Conservation (phyloP, 2,329 filamentous ascomycete species). For the Trichophyton mentagrophytes region DNA sequence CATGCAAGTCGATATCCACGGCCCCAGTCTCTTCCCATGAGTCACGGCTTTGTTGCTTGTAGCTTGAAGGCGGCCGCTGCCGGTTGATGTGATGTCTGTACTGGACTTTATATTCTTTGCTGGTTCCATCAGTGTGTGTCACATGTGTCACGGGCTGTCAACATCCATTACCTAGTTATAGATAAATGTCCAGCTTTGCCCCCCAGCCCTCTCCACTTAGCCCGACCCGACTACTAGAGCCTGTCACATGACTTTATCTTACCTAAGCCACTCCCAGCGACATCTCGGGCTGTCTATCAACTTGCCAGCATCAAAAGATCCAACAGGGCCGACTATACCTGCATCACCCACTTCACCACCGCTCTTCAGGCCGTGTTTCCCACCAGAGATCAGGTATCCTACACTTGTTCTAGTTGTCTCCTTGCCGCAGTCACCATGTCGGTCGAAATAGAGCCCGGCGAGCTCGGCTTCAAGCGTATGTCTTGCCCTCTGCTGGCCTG, state of each 20-base stretch:
- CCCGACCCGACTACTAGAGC: no score
- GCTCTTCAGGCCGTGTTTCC: not conserved
- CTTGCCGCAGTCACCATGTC: slow-evolving; percentile 53
- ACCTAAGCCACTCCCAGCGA: not conserved
- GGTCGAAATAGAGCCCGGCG: slow-evolving; percentile 79
- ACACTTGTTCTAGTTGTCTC: not conserved
- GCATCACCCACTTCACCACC: not conserved
- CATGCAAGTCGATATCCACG: no score
- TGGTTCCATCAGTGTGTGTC: no score
- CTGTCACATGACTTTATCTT: not conserved
- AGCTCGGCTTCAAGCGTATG: slow-evolving; percentile 84
- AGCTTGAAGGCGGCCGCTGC: no score
- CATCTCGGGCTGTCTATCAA: not conserved
- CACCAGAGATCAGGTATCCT: not conserved
- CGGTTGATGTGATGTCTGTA: no score
- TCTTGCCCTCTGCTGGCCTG: slow-evolving; percentile 6
- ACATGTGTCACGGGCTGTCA: no score
- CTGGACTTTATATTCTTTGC: no score
- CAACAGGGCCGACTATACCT: not conserved
- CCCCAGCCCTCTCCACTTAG: no score
- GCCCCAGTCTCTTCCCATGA: no score
- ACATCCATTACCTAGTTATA: no score
- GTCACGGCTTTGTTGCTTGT: no score
- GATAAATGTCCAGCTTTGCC: no score
- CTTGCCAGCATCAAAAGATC: not conserved